Percentiles rank a stretch among this genome's conserved stretches.
These are phyloP conservation scores for Haplosporangium sp. DNA, from an alignment of 371 early-diverging fungal species.

Conservation along the genomic window DNA sequence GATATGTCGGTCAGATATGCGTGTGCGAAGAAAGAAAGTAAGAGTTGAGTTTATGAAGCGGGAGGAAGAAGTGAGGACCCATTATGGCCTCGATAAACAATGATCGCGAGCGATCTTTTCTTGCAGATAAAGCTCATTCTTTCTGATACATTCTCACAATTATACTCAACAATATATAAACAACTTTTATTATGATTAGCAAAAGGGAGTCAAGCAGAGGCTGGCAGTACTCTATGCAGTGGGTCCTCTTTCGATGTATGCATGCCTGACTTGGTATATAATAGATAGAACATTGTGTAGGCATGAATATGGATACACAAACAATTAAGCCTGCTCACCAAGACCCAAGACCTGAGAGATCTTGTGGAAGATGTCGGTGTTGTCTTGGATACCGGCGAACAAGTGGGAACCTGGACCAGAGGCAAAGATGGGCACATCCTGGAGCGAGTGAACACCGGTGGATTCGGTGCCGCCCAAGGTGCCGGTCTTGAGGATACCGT, in stretches of 20 bases:
- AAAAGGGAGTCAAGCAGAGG: not conserved
- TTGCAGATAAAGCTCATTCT: not conserved
- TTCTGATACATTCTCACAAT: too few species aligned
- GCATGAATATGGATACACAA: not conserved
- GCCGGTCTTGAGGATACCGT: conserved; percentile 58
- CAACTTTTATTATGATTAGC: not conserved
- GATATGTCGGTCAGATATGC: too few species aligned
- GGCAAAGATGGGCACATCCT: conserved; percentile 70
- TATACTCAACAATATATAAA: too few species aligned
- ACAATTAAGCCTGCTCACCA: conserved; percentile 37
- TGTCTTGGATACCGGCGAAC: conserved; percentile 68
- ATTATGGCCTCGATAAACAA: too few species aligned
- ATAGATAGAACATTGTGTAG: conserved; percentile 12
- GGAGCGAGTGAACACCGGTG: conserved; percentile 69
- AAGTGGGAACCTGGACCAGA: conserved; percentile 65
- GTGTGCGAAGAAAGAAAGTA: too few species aligned
- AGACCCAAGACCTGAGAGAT: conserved; percentile 61
- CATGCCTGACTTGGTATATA: not conserved
- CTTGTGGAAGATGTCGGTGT: conserved; percentile 71
- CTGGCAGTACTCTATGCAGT: conserved; percentile 8
- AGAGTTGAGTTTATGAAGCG: not conserved
- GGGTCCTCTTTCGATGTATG: not conserved
- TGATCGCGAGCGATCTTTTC: not conserved
- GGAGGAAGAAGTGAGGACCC: too few species aligned
- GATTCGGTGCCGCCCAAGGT: conserved; percentile 55